Evolutionary conservation across 805 yeast genomes (phyloP).

Genomic region (Candida maesae): DNA sequence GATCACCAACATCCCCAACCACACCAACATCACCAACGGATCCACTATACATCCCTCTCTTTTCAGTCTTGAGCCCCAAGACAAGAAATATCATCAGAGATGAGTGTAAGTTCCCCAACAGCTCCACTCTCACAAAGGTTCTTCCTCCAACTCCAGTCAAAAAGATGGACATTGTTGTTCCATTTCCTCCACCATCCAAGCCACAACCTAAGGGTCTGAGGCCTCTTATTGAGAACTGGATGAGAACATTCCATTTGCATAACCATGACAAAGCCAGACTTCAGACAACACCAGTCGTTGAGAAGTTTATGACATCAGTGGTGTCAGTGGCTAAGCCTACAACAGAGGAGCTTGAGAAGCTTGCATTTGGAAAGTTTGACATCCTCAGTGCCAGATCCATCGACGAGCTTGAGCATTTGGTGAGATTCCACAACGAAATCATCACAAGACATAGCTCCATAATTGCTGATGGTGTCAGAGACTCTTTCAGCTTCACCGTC

Average conservation of each 20-base stretch:
- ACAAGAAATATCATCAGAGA: conserved; percentile 22
- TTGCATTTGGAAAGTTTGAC: conserved; percentile 47
- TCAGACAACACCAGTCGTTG: conserved; percentile 15
- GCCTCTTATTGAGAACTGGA: conserved; percentile 23
- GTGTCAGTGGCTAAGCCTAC: conserved; percentile 26
- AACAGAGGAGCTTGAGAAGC: conserved; percentile 32
- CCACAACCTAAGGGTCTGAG: conserved; percentile 22
- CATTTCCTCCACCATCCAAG: conserved; percentile 27
- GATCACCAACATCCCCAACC: conserved; percentile 8
- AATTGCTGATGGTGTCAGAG: conserved; percentile 3
- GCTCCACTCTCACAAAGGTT: conserved; percentile 39
- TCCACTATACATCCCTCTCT: conserved; percentile 22
- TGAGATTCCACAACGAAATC: conserved; percentile 43
- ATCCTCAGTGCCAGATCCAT: conserved; percentile 66
- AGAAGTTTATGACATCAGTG: conserved; percentile 26
- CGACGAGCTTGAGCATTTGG: conserved; percentile 58
- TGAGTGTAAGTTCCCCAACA: conserved; percentile 41
- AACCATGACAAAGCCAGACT: conserved; percentile 9
- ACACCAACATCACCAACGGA: conserved; percentile 6
- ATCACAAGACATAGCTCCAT: conserved; percentile 24
- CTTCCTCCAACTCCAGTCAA: conserved; percentile 69
- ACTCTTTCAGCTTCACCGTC: conserved; percentile 22
- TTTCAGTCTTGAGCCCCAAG: conserved; percentile 14
- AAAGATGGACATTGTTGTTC: conserved; percentile 46
- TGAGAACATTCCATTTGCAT: conserved; percentile 18